phyloP scores from a whole-genome alignment of 495 filamentous ascomycete species.

The Penicillium goetzii region DNA sequence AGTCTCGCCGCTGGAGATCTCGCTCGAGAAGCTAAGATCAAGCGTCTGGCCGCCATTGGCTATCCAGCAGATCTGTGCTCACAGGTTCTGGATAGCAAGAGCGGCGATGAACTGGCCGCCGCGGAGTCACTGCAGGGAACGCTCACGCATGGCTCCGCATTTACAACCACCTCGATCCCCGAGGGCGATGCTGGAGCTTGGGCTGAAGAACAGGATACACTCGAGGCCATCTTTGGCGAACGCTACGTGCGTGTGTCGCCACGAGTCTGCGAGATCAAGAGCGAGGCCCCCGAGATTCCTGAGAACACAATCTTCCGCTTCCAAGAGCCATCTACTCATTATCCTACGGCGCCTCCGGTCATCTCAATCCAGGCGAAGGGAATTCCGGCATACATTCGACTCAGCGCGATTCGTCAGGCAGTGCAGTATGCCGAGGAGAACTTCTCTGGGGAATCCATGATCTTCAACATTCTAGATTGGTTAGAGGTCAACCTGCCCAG shows the following conservation, averaged over 20 bases:
- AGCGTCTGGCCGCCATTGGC: constrained; percentile 77
- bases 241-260: constrained; percentile 60
- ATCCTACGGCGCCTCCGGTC: constrained; percentile 76
- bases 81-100: constrained; percentile 66
- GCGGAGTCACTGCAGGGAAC: constrained; percentile 77
- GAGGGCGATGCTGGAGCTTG: constrained; percentile 56
- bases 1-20: constrained; percentile 80
- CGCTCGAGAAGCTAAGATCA: constrained; percentile 75
- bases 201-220: constrained; percentile 79
- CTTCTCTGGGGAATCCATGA: constrained; percentile 80
- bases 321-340: constrained; percentile 58
- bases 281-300: constrained; percentile 46
- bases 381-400: constrained; percentile 89
- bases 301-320: constrained; percentile 51
- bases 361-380: constrained; percentile 64
- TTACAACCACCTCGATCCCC: constrained; percentile 20
- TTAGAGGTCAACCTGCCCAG: constrained; percentile 73
- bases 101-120: constrained; percentile 75
- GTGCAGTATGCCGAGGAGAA: constrained; percentile 67
- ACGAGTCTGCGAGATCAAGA: constrained; percentile 65
- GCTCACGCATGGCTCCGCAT: constrained; percentile 49
- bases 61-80: constrained; percentile 84
- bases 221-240: constrained; percentile 79
- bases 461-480: constrained; percentile 90
- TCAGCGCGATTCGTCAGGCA: constrained; percentile 82